phyloP scores from a whole-genome alignment of 768 basidiomycete genomes.

The Crucibulum laeve region DNA sequence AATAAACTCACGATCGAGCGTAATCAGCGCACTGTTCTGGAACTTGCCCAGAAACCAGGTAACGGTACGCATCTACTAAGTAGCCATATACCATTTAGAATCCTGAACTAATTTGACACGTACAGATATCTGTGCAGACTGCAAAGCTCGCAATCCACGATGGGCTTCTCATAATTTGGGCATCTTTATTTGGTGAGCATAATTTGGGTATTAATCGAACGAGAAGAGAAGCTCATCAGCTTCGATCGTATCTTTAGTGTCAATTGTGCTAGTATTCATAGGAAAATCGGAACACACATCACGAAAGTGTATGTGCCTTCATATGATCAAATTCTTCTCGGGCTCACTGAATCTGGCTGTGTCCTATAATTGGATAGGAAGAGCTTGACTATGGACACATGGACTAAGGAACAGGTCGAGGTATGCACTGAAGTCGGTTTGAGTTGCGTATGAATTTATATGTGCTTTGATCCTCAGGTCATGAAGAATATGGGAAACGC shows the following conservation, averaged over 20 bases:
- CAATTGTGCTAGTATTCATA: constrained; percentile 86
- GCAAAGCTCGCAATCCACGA: constrained; percentile 78
- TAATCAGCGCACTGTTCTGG: constrained; percentile 62
- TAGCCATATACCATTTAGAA: constrained; percentile 8
- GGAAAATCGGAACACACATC: constrained; percentile 92
- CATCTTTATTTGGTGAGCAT: constrained; percentile 77
- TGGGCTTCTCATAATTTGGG: constrained; percentile 91
- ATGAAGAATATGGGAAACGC: constrained; percentile 83
- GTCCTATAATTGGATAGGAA: constrained; percentile 46
- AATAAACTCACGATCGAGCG: constrained; percentile 63
- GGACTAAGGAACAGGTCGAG: constrained; percentile 87
- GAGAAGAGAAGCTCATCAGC: constrained; percentile 5
- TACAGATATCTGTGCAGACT: constrained; percentile 87
- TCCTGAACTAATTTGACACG: constrained; percentile 8
- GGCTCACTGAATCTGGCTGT: neutral
- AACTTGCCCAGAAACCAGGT: constrained; percentile 68
- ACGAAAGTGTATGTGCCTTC: constrained; percentile 75
- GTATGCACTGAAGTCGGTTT: constrained; percentile 34
- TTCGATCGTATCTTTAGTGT: constrained; percentile 50
- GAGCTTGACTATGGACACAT: constrained; percentile 83
- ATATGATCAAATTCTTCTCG: too few species aligned
- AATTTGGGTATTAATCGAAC: neutral
- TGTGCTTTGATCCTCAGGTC: constrained; percentile 32
- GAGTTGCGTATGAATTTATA: constrained; percentile 3
- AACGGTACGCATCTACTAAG: constrained; percentile 53